Conservation (phyloP, 1,139 yeast species). For the Saccharomyces hybrid region DNA sequence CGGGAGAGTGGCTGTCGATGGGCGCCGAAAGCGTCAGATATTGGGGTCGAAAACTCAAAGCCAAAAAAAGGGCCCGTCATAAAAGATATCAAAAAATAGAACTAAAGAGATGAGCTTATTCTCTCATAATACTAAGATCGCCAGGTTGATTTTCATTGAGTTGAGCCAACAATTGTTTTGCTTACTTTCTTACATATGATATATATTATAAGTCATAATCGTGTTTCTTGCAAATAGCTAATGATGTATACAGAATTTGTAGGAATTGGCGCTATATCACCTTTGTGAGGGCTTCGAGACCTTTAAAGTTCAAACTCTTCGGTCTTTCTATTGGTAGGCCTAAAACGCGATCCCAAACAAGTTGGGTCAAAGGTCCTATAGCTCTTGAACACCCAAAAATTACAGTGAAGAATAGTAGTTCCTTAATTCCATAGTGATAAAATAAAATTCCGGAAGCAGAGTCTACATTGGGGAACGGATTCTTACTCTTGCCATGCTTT, state of each 20-base stretch:
- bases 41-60: not conserved
- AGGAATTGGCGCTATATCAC: not conserved
- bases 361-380: conserved; percentile 50
- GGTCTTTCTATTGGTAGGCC: conserved; percentile 62
- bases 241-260: not conserved
- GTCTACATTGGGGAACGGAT: conserved; percentile 60
- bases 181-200: not conserved
- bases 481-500: conserved; percentile 55
- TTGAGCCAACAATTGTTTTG: too few relatives aligned
- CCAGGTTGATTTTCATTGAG: too few relatives aligned
- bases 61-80: not conserved
- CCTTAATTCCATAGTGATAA: conserved; percentile 52
- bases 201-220: too few relatives aligned
- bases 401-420: conserved; percentile 50
- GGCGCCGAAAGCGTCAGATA: not conserved
- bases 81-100: too few relatives aligned
- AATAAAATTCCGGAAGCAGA: conserved; percentile 51
- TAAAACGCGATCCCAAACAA: conserved; percentile 52
- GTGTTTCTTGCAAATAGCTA: too few relatives aligned
- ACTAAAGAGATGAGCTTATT: too few relatives aligned
- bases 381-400: conserved; percentile 55
- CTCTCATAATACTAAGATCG: too few relatives aligned
- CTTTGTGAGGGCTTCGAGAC: conserved; percentile 6
- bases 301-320: conserved; percentile 34
- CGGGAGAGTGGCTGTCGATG: not conserved